Base-by-base conservation (phyloP, 192 early-diverging fungal species). In the Coemansia pectinata region DNA sequence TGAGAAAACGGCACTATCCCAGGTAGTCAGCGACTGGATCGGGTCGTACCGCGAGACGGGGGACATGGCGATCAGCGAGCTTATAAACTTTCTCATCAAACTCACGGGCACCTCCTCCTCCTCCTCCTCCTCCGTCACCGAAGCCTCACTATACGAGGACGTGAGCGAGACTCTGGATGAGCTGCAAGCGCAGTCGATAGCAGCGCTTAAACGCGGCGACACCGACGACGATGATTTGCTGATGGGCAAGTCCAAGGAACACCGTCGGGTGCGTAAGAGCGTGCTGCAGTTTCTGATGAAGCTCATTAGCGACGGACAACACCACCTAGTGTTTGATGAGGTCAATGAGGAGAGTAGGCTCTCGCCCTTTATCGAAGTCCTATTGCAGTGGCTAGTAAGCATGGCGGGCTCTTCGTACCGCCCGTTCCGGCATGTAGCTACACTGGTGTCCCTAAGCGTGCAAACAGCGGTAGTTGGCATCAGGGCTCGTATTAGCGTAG, bases 401-500 rank as follows among this genome's bases (percentile, higher is more conserved):
- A 88, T 93, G 85, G 88, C 91, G 34, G 90, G 90, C 34, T 92
- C 93, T 2, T 65, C 88, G 1, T 96, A 92, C 64, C 87, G 95
- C 17, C 93, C 95, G 11, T 94, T 99, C 75, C 85, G 97, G 5
- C 96, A 99, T 66, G 96, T 93, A 7, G 87, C 95, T 3, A 93
- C 96, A 3, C 62, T 89, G 0, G 84, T 88, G 1, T 85, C 91
- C 17, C 85, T 98, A 27, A 78, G 84, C 9, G 65, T 96, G 14
- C 82, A 90, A 45, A 78, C 85, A 2, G 85, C 84, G 6, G 84
- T 99, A 41, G 90, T 90, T 14, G 85, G 88, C n/a, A 73, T 93
- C 23, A 87, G 86, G 7, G 82, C 88, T n/a, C 83, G 79, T 44
- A 73, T 88, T 0, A 64, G 82, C 62, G 73, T 76, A 8, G 92